Conservation (phyloP, 495 filamentous ascomycete species). For the Neurospora sp. region DNA sequence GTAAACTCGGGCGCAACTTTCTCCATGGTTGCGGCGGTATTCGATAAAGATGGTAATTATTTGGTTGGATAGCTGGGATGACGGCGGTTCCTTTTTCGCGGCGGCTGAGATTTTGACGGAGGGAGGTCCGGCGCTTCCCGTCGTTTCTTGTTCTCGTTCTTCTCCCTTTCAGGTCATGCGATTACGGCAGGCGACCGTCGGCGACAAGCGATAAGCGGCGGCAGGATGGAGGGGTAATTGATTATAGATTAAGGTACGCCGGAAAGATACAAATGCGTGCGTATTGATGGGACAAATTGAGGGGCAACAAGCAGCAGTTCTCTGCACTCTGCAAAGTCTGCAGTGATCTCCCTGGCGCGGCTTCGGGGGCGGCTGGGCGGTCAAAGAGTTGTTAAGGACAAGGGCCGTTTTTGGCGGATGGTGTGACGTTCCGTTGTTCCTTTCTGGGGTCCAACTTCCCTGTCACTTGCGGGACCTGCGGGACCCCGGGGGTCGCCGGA, state of each 20-base stretch:
- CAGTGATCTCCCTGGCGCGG: background rate
- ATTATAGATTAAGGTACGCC: background rate
- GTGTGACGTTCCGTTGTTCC: background rate
- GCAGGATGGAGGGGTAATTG: background rate
- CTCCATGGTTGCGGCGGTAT: constrained; percentile 31
- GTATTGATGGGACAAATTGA: background rate
- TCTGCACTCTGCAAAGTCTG: background rate
- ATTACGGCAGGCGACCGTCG: background rate
- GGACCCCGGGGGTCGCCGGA: background rate
- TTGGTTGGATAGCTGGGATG: background rate
- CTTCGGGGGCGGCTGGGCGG: background rate
- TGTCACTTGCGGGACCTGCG: background rate
- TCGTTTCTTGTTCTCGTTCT: background rate
- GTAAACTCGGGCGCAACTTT: constrained; percentile 67
- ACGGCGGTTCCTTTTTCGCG: background rate
- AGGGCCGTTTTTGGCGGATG: background rate
- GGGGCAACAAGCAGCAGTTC: background rate
- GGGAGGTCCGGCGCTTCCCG: background rate
- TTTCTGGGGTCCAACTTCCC: background rate
- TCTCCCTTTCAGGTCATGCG: background rate
- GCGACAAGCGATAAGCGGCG: background rate
- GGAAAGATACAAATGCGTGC: background rate
- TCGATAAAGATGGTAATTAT: background rate
- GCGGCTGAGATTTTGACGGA: background rate
- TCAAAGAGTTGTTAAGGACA: background rate